phyloP scores from a whole-genome alignment of 2,329 filamentous ascomycete genomes.

The Cladosporium sp. region DNA sequence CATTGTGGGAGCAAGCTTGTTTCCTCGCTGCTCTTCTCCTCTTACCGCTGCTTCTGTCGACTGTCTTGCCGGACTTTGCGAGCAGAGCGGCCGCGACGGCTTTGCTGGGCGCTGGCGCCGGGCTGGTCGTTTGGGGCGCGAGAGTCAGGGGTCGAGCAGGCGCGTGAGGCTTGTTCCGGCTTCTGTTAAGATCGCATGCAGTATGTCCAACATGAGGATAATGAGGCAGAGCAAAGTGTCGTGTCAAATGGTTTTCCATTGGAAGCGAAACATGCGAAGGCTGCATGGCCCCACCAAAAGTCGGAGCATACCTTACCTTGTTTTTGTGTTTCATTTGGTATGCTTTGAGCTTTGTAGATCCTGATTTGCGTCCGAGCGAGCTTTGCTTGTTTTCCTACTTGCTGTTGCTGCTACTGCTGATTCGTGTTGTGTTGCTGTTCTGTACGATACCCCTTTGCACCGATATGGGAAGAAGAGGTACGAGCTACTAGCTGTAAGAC shows the following conservation, averaged over 20 bases:
- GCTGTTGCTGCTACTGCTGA: not conserved
- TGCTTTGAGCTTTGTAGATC: not conserved
- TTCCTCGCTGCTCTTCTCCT: conserved; percentile 44
- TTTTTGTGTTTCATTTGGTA: not conserved
- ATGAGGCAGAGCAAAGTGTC: not conserved
- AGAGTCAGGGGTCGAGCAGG: conserved; percentile 3
- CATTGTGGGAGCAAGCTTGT: conserved; percentile 18
- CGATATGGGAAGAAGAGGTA: not conserved
- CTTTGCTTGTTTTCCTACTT: not conserved
- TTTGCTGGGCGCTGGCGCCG: conserved; percentile 41
- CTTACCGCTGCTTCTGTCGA: conserved; percentile 46
- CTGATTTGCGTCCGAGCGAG: not conserved
- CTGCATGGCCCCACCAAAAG: not conserved
- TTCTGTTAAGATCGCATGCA: not conserved
- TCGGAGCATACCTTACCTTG: not conserved
- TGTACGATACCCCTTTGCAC: not conserved
- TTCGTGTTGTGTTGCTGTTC: not conserved
- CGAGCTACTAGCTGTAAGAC: not conserved
- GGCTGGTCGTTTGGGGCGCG: conserved; percentile 32
- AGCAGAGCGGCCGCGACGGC: conserved; percentile 45
- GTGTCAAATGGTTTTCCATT: not conserved
- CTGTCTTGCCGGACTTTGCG: conserved; percentile 45
- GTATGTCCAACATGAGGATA: not conserved
- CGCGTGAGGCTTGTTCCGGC: not conserved
- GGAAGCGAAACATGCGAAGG: not conserved